These are phyloP conservation scores for Immersiella caudata DNA, from an alignment of 495 filamentous ascomycete genomes.

Conservation along the genomic window DNA sequence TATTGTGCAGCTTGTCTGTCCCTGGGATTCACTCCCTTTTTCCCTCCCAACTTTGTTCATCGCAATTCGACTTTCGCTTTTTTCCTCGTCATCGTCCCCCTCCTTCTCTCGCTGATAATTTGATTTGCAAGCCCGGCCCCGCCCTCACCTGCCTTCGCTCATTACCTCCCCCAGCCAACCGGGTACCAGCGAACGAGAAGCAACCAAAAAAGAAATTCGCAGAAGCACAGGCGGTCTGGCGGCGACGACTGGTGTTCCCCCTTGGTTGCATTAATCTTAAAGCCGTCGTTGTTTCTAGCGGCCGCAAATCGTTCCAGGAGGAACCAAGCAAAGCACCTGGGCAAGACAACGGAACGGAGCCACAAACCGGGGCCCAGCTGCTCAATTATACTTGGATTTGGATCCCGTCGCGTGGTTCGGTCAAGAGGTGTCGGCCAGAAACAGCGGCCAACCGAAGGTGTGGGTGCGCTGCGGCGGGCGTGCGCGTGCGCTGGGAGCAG, in stretches of 20 bases:
- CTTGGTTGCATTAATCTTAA: slow-evolving; percentile 18
- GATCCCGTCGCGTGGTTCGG: background rate
- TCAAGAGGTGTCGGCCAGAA: slow-evolving; percentile 10
- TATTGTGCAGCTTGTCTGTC: slow-evolving; percentile 8
- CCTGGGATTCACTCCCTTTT: background rate
- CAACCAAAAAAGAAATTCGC: slow-evolving; percentile 12
- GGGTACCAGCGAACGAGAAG: background rate
- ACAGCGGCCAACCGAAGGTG: slow-evolving; percentile 17
- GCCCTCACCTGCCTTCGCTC: background rate
- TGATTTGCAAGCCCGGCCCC: background rate
- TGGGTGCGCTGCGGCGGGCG: slow-evolving; percentile 13
- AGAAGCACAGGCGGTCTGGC: background rate
- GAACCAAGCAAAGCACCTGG: slow-evolving; percentile 15
- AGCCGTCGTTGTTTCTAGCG: background rate
- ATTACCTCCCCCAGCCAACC: background rate
- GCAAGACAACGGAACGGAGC: background rate
- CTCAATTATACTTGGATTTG: background rate
- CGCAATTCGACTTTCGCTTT: background rate
- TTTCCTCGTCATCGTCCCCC: slow-evolving; percentile 3
- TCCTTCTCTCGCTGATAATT: background rate
- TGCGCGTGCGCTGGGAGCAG: background rate
- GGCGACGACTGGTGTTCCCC: background rate
- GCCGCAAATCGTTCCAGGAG: slow-evolving; percentile 6
- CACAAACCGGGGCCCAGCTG: slow-evolving; percentile 3
- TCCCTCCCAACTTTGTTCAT: slow-evolving; percentile 8